phyloP scores from a whole-genome alignment of 257 asterid species.

The Scutellaria minor region DNA sequence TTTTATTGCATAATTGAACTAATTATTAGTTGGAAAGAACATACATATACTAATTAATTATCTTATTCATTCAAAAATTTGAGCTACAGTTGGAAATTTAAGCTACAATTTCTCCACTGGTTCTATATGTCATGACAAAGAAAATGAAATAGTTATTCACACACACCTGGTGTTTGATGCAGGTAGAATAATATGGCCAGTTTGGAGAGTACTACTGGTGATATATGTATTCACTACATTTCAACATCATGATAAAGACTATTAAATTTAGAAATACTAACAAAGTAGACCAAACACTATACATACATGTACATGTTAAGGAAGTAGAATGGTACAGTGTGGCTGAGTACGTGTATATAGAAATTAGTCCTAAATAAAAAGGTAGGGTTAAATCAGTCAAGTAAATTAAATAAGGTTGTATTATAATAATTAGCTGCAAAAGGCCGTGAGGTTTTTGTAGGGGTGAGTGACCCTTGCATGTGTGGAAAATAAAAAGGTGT shows the following conservation, averaged over 20 bases:
- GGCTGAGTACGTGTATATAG: no score
- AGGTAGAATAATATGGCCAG: no score
- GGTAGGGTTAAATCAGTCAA: conserved; percentile 26
- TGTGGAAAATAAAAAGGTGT: conserved; percentile 34
- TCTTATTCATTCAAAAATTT: background rate
- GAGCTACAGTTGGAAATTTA: background rate
- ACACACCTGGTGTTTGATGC: background rate
- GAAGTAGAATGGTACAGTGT: no score
- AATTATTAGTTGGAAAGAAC: no score
- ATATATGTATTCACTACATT: no score
- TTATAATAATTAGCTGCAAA: background rate
- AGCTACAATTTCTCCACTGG: background rate
- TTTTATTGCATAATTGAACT: no score
- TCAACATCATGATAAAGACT: background rate
- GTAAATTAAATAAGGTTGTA: background rate
- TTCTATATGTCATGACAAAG: background rate
- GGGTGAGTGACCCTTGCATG: conserved; percentile 42
- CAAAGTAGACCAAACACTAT: background rate
- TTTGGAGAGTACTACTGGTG: no score
- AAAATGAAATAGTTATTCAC: no score
- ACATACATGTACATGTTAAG: background rate
- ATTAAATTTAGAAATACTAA: background rate
- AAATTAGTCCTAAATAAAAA: background rate
- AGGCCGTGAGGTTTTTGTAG: conserved; percentile 56
- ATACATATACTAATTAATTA: no score